These are phyloP conservation scores for Ustilago crameri DNA, from an alignment of 1,284 basidiomycete species.

Conservation along the genomic window DNA sequence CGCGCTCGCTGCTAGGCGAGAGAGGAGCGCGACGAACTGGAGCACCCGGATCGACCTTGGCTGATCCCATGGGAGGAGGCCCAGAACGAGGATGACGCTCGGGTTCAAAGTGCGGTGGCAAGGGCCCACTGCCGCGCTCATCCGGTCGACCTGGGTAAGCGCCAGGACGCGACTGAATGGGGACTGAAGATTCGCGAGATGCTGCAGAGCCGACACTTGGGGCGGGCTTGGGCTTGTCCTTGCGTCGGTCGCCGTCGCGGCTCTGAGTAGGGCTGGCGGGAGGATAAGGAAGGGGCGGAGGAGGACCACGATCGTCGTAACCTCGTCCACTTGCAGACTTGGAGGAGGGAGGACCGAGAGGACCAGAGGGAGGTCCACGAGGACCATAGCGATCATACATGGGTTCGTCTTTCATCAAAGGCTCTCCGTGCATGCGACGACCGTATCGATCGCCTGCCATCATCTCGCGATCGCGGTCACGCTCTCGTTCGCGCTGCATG, in stretches of 20 bases:
- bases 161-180: constrained; percentile 19
- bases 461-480: constrained; percentile 41
- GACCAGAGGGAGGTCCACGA: constrained; percentile 40
- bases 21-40: constrained; percentile 28
- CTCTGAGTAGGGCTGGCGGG: constrained; percentile 43
- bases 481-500: constrained; percentile 35
- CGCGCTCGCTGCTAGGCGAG: constrained; percentile 34
- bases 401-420: constrained; percentile 42
- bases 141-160: constrained; percentile 11
- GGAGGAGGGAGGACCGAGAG: constrained; percentile 28
- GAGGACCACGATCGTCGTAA: constrained; percentile 42
- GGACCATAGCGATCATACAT: constrained; percentile 45
- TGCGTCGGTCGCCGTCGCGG: constrained; percentile 42
- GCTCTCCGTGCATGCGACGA: constrained; percentile 35
- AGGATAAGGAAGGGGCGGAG: constrained; percentile 42
- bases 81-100: constrained; percentile 33
- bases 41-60: constrained; percentile 28
- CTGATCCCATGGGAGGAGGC: constrained; percentile 25
- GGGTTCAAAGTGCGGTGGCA: constrained; percentile 33
- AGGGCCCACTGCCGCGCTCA: constrained; percentile 9
- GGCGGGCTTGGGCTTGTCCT: constrained; percentile 31
- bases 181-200: constrained; percentile 30
- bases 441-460: constrained; percentile 46
- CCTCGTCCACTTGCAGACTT: constrained; percentile 23
- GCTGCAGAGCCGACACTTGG: constrained; percentile 4